phyloP scores from a whole-genome alignment of 2,329 filamentous ascomycete genomes.

The Exophiala xenobiotica region DNA sequence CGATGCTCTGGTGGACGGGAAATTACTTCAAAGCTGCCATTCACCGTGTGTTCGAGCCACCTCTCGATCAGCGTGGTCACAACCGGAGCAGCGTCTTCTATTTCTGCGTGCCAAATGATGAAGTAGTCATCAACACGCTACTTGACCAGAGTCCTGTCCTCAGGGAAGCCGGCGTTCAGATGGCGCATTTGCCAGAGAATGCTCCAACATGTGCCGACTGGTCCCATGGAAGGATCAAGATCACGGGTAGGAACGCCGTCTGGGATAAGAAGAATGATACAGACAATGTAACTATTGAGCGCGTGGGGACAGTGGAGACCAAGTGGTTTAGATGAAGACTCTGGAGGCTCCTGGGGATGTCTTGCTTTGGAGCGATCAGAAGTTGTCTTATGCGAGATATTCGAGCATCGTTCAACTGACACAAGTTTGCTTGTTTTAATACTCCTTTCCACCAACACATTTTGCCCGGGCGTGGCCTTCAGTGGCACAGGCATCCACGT shows the following conservation, averaged over 20 bases:
- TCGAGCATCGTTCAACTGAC: neutral
- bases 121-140: conserved; percentile 36
- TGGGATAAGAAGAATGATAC: neutral
- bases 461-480: too few species aligned
- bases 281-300: conserved; percentile 1
- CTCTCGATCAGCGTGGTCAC: conserved; percentile 8
- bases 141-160: conserved; percentile 12
- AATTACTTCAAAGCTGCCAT: conserved; percentile 36
- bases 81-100: conserved; percentile 17
- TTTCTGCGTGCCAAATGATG: conserved; percentile 40
- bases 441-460: neutral
- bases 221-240: conserved; percentile 12
- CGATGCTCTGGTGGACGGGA: conserved; percentile 50
- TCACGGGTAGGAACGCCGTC: conserved; percentile 5
- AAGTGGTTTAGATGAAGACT: conserved; percentile 9
- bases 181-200: neutral
- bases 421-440: neutral
- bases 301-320: conserved; percentile 7
- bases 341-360: neutral
- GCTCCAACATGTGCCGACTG: conserved; percentile 12
- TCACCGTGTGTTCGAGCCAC: conserved; percentile 15
- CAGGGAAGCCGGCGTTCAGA: conserved; percentile 1
- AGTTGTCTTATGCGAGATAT: neutral
- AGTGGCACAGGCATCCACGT: neutral
- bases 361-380: neutral